Base-by-base conservation (phyloP, 169 alveolate genomes). In the Cryptosporidium canis region DNA sequence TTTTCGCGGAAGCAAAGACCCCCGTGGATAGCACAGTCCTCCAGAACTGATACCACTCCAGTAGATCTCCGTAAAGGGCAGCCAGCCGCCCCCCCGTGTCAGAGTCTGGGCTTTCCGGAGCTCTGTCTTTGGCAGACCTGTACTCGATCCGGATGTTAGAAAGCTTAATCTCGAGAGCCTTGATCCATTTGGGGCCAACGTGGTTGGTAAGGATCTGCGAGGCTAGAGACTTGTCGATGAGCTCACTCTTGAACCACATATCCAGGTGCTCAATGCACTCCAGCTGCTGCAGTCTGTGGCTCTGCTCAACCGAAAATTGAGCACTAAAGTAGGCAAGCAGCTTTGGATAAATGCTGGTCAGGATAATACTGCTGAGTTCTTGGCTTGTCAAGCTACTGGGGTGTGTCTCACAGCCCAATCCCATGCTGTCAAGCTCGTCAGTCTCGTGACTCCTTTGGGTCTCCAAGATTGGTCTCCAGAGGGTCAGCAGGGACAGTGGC, bases 181-280 rank as follows among this genome's bases (percentile, higher is more conserved):
- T 21, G 27, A 77, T 21, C 87, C 87, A 77, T 41, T 77, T 77
- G 9, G 87, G 87, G 5, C 87, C 87, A 56, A 77, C 58, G 8
- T 16, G 27, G 3, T 77, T 65, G 7, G 43, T 35, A 31, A 58
- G 61, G 27, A 77, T 29, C 72, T 77, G 87, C 6, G 87, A 77
- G 24, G 61, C 55, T 2, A 77, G 3, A 2, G 55, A 55, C 27
- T 33, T 77, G 9, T 61, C 87, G 24, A 77, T 6, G 8, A 70
- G 33, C 3, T 51, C 53, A 1, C 33, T 58, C 1, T 70, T 51
- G 24, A 51, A 47, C 87, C 87, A 77, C 1, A 39, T n/a, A 3
- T 58, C 70, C 11, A 77, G 39, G 44, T 77, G 39, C 1, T 41
- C 47, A 37, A 77, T 56, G 29, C 77, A 56, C 12, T 21, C 51